phyloP scores from a whole-genome alignment of 2,329 filamentous ascomycete genomes.

The Falciphora oryzae region DNA sequence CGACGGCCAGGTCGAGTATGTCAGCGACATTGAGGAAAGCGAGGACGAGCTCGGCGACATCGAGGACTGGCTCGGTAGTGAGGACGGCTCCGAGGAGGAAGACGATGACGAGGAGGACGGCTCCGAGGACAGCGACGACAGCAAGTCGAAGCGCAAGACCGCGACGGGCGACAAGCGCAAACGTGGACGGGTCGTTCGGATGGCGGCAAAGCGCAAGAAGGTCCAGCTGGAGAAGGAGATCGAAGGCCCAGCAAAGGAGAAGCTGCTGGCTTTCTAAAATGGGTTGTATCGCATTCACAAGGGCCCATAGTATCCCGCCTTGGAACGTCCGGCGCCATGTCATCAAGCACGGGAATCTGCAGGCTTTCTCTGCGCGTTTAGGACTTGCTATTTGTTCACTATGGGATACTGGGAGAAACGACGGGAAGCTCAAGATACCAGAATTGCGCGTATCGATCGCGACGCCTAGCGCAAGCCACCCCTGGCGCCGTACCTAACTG shows the following conservation, averaged over 20 bases:
- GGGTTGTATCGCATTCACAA: background rate
- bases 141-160: conserved; percentile 44
- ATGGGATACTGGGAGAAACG: background rate
- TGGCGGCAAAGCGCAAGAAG: conserved; percentile 57
- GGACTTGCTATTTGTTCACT: background rate
- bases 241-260: conserved; percentile 33
- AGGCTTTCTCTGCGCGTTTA: background rate
- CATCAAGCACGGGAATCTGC: no score
- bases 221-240: conserved; percentile 65
- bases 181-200: conserved; percentile 42
- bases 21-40: conserved; percentile 82
- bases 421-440: conserved; percentile 4
- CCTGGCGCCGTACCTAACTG: background rate
- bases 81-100: conserved; percentile 53
- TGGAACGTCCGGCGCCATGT: background rate
- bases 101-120: conserved; percentile 55
- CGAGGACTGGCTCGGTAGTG: conserved; percentile 87
- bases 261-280: conserved; percentile 24
- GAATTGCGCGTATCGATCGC: background rate
- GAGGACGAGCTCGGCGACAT: conserved; percentile 75
- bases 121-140: conserved; percentile 44
- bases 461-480: background rate
- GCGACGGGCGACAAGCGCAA: conserved; percentile 52
- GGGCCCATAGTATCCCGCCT: background rate
- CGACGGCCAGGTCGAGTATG: conserved; percentile 79